A percentile compares a stretch with the other conserved stretches of the same genome.
phyloP scores from a whole-genome alignment of 1,284 basidiomycete genomes.

The Malassezia sympodialis region DNA sequence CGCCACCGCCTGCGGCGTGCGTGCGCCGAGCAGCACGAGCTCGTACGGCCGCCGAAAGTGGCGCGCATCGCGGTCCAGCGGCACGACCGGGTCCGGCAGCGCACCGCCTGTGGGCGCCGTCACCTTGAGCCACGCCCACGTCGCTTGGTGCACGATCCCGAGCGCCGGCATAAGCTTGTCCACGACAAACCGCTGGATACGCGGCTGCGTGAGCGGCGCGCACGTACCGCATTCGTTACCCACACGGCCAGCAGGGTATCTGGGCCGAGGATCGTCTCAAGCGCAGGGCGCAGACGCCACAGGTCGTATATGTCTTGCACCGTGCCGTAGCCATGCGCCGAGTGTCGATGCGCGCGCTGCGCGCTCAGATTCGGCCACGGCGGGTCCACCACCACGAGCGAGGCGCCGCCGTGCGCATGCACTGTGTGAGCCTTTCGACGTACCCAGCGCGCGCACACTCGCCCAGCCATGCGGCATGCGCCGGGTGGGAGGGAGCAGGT shows the following conservation, averaged over 20 bases:
- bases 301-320: slow-evolving; percentile 18
- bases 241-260: slow-evolving; percentile 17
- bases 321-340: slow-evolving; percentile 8
- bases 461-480: slow-evolving; percentile 6
- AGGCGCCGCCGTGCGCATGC: slow-evolving; percentile 3
- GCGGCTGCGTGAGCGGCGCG: slow-evolving; percentile 5
- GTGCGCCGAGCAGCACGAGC: slow-evolving; percentile 13
- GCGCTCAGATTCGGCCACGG: slow-evolving; percentile 20
- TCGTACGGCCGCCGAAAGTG: slow-evolving; percentile 15
- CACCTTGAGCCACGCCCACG: slow-evolving; percentile 19
- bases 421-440: neutral
- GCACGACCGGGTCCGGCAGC: neutral
- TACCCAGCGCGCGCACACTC: slow-evolving; percentile 2
- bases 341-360: slow-evolving; percentile 1
- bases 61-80: slow-evolving; percentile 1
- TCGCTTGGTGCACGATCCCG: slow-evolving; percentile 3
- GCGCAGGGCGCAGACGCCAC: slow-evolving; percentile 15
- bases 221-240: slow-evolving; percentile 18
- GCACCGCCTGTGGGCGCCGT: neutral
- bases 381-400: slow-evolving; percentile 18
- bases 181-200: slow-evolving; percentile 13
- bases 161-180: slow-evolving; percentile 16
- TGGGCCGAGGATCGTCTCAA: slow-evolving; percentile 12
- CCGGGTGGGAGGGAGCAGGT: neutral
- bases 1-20: neutral